Evolutionary conservation across 176 grass and related monocot genomes (phyloP), one percentile per base, ranked within the genome.

Genomic region (Poa annua): DNA sequence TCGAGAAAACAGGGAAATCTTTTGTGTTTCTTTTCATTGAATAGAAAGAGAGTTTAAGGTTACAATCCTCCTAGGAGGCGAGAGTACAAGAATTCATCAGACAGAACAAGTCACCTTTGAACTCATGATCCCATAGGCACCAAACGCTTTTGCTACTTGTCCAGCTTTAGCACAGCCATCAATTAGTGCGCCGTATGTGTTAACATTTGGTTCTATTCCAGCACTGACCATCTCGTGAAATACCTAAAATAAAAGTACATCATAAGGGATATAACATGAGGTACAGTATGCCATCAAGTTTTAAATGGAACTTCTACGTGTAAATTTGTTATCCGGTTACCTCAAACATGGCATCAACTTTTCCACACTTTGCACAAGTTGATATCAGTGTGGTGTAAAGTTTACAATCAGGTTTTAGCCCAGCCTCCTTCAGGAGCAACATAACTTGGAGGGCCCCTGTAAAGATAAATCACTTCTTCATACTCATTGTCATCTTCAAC

Each of bases 271-370:
- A 78, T 86, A 75, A 81, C 17, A 24, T 36, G 63, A 59, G 48
- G 36, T 45, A 42, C 54, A 85, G 36, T 48, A 62, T 49, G 19
- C 80, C 24, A 79, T 19, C 25, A 82, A 56, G 24, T 60, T 76
- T 75, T 80, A 80, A 73, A 78, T 54, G 20, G 68, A 88, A 70
- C 15, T 14, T 35, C 33, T 39, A 80, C 49, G 70, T 20, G 21
- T 62, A 45, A 76, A 29, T 81, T 26, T 62, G 19, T 76, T 41
- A 62, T 26, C 75, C 85, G 45, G 75, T 85, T 91, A 93, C 96
- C 88, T 98, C 92, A 85, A 98, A 98, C 96, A 98, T 98, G 49
- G 96, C 90, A 88, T 98, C 96, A 84, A 98, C 92, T 95, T 98
- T 98, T 91, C 96, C 85, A 84, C 90, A 95, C 75, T 98, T 98